A percentile compares a stretch with the other conserved stretches of the same genome.
Evolutionary conservation across 1,139 yeast species (phyloP).

Genomic region (Pichiaceae sp.): DNA sequence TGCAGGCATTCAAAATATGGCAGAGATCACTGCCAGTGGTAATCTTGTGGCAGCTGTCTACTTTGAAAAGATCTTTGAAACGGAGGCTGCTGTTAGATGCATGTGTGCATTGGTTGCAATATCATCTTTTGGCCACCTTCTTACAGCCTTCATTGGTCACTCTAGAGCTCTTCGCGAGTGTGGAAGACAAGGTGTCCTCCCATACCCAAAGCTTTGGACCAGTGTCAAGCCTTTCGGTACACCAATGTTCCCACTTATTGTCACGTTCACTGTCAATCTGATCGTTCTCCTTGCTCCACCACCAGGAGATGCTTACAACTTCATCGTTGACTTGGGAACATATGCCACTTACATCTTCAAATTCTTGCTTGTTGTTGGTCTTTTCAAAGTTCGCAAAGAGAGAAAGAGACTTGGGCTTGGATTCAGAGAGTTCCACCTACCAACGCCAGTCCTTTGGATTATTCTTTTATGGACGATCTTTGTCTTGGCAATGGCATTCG

Average conservation of each 20-base stretch:
- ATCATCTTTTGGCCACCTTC: conserved; percentile 35
- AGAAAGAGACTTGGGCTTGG: conserved; percentile 31
- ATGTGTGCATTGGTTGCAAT: conserved; percentile 32
- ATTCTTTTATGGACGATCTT: conserved; percentile 27
- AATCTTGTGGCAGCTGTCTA: conserved; percentile 28
- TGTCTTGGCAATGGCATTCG: conserved; percentile 33
- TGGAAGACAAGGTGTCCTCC: conserved; percentile 40
- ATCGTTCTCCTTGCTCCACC: conserved; percentile 36
- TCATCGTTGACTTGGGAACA: conserved; percentile 26
- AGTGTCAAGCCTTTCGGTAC: conserved; percentile 35
- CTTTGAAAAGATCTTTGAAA: conserved; percentile 29
- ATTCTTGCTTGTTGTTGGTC: conserved; percentile 28
- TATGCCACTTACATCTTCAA: conserved; percentile 32
- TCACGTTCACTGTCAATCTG: conserved; percentile 31
- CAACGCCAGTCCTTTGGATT: conserved; percentile 26
- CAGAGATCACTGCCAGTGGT: conserved; percentile 27
- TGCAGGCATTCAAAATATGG: conserved; percentile 27
- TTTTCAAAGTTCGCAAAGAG: conserved; percentile 28
- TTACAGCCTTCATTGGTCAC: conserved; percentile 33
- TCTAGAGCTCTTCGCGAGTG: conserved; percentile 36
- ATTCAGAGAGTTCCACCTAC: conserved; percentile 20
- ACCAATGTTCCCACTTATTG: conserved; percentile 31
- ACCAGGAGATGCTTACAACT: conserved; percentile 41
- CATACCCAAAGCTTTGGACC: conserved; percentile 33
- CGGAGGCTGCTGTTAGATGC: conserved; percentile 26